Evolutionary conservation across 371 early-diverging fungal genomes (phyloP).

Genomic region (Batkoa obscura): DNA sequence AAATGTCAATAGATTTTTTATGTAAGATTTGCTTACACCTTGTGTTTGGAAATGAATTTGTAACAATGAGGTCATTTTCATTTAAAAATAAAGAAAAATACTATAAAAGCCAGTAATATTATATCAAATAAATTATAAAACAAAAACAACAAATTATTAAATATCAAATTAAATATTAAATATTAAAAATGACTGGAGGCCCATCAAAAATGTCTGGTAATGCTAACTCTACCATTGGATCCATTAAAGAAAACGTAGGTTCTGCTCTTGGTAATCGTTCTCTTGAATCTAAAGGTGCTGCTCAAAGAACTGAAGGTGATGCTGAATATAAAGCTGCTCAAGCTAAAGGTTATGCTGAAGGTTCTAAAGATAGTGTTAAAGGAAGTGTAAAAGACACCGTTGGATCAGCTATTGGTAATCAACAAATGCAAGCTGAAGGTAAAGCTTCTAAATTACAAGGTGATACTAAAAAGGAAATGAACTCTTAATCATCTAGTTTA

Average conservation of each 20-base stretch:
- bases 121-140: no score
- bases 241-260: slow-evolving; percentile 14
- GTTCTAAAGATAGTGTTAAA: slow-evolving; percentile 13
- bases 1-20: no score
- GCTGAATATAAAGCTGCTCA: slow-evolving; percentile 10
- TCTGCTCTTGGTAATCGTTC: slow-evolving; percentile 9
- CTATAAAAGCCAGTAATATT: no score
- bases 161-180: no score
- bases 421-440: slow-evolving; percentile 17
- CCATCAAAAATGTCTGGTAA: slow-evolving; percentile 5
- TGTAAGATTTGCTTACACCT: no score
- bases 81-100: no score
- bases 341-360: slow-evolving; percentile 9
- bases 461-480: slow-evolving; percentile 10
- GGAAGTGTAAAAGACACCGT: slow-evolving; percentile 20
- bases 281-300: slow-evolving; percentile 11
- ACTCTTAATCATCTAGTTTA: not conserved
- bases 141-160: no score
- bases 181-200: no score
- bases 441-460: slow-evolving; percentile 18
- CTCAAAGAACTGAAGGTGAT: slow-evolving; percentile 12
- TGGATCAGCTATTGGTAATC: slow-evolving; percentile 19
- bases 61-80: no score
- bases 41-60: no score
- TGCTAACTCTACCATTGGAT: slow-evolving; percentile 11